These are phyloP conservation scores for Nicotiana attenuata DNA, from an alignment of 257 asterid species.

Conservation along the genomic window DNA sequence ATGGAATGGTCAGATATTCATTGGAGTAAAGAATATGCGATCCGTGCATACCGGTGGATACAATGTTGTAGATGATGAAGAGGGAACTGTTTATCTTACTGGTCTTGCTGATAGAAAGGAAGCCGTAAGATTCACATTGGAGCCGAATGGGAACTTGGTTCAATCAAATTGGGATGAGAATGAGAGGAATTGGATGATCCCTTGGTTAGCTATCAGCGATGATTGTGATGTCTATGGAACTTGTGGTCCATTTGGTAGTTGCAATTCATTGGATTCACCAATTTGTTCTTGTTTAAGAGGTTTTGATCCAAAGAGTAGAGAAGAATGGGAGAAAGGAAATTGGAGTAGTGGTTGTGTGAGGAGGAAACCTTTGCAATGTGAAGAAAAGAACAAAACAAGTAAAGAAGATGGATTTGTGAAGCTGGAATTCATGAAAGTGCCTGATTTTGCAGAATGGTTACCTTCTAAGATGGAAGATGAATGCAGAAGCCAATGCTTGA, in stretches of 20 bases:
- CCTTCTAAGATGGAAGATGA: neutral
- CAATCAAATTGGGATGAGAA: constrained; percentile 34
- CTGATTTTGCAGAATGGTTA: neutral
- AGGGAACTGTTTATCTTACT: constrained; percentile 21
- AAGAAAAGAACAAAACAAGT: neutral
- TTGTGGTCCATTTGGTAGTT: constrained; percentile 47
- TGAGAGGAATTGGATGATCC: constrained; percentile 23
- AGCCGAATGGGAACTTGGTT: constrained; percentile 28
- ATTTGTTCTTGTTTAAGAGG: constrained; percentile 15
- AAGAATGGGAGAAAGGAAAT: neutral
- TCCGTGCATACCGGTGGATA: constrained; percentile 40
- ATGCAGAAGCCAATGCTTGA: constrained; percentile 20
- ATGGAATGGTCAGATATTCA: constrained; percentile 51
- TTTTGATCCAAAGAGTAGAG: neutral
- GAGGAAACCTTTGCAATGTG: constrained; percentile 6
- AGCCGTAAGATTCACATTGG: constrained; percentile 25
- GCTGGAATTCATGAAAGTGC: constrained; percentile 9
- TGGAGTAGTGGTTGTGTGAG: neutral
- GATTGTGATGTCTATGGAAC: constrained; percentile 40
- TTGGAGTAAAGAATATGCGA: constrained; percentile 40
- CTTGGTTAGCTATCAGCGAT: constrained; percentile 20
- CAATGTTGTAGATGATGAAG: constrained; percentile 19
- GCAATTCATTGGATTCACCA: constrained; percentile 24
- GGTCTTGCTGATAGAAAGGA: constrained; percentile 13
- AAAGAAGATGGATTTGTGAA: neutral